Evolutionary conservation across 345 rosid species (phyloP).

Genomic region (Mangifera indica): DNA sequence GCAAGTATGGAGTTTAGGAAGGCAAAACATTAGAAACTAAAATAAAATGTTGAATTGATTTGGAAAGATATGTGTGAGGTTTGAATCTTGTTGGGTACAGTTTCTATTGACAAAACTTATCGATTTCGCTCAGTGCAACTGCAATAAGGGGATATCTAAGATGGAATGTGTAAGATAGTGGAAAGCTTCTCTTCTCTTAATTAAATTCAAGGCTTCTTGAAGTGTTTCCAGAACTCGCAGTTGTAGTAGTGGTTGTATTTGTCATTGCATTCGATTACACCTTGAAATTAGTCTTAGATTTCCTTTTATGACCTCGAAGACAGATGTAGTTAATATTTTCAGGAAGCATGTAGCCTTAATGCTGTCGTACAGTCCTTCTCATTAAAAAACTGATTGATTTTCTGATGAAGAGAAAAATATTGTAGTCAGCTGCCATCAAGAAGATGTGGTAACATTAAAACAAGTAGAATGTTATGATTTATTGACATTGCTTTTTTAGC

Average conservation of each 20-base stretch:
- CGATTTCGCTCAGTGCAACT: too few species aligned
- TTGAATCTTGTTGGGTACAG: background rate
- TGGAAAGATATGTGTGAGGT: background rate
- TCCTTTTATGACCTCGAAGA: background rate
- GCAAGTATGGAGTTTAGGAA: background rate
- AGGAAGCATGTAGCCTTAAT: background rate
- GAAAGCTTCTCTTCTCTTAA: background rate
- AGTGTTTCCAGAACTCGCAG: background rate
- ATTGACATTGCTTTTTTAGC: background rate
- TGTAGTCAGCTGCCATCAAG: too few species aligned
- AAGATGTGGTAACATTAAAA: background rate
- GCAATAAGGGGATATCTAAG: background rate
- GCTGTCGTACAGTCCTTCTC: background rate
- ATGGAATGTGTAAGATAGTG: background rate
- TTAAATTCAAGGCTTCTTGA: background rate
- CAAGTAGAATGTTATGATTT: background rate
- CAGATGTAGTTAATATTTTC: background rate
- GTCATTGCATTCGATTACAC: background rate
- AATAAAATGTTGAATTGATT: background rate
- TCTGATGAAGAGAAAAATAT: too few species aligned
- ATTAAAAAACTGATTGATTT: background rate
- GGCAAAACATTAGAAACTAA: background rate
- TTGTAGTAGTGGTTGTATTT: background rate
- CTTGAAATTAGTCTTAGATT: background rate
- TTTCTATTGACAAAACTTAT: too few species aligned